Evolutionary conservation across 768 basidiomycete species (phyloP).

Genomic region (Glaciozyma antarctica): DNA sequence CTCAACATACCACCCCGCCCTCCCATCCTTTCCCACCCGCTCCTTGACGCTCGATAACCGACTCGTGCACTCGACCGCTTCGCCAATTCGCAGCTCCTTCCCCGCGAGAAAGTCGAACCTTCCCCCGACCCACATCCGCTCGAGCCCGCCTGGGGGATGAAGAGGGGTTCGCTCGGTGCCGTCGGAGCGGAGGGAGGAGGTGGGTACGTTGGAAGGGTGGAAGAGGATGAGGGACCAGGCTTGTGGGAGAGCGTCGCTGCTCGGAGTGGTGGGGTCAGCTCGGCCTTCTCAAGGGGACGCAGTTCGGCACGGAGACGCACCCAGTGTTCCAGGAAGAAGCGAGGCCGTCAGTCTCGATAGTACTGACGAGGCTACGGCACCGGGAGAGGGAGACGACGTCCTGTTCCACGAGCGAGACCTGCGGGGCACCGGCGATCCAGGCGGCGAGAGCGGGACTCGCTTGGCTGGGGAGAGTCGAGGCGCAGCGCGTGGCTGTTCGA

Average conservation of each 20-base stretch:
- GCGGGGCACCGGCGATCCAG: neutral
- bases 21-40: neutral
- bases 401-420: neutral
- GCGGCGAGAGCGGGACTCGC: neutral
- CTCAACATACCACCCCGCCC: neutral
- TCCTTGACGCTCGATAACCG: neutral
- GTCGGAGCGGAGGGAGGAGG: neutral
- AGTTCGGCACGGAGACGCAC: too few relatives aligned
- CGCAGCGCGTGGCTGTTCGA: too few relatives aligned
- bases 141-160: neutral
- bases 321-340: neutral
- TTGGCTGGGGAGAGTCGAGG: too few relatives aligned
- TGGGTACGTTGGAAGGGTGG: neutral
- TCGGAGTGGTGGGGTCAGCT: neutral
- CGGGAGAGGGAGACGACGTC: neutral
- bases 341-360: neutral
- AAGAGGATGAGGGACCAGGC: slow-evolving; percentile 1
- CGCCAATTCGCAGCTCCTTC: neutral
- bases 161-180: neutral
- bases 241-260: neutral
- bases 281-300: neutral
- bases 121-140: neutral
- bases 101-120: neutral
- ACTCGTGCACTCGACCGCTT: neutral
- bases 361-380: neutral